These are phyloP conservation scores for Fusarium euwallaceae DNA, from an alignment of 2,329 filamentous ascomycete genomes.

Conservation along the genomic window DNA sequence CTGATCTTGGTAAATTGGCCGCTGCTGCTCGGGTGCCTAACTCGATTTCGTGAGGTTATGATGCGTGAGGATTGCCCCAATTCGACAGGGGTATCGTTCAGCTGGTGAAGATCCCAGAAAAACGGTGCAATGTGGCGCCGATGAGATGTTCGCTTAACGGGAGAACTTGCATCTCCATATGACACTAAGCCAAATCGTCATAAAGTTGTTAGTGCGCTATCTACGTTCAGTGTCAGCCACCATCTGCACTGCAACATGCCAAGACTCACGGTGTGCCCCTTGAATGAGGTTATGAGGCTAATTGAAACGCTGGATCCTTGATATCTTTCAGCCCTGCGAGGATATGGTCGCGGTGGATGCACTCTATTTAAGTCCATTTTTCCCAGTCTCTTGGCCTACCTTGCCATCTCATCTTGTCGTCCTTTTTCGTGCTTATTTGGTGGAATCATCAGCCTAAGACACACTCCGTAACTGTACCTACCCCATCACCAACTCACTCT, in stretches of 20 bases:
- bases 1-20: slow-evolving; percentile 1
- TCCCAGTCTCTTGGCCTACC: background rate
- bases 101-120: slow-evolving; percentile 32
- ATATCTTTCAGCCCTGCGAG: slow-evolving; percentile 2
- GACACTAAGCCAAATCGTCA: accelerated
- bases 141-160: background rate
- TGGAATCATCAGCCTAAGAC: background rate
- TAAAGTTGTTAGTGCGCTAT: slow-evolving; percentile 7
- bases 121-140: background rate
- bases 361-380: background rate
- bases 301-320: background rate
- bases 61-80: background rate
- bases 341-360: background rate
- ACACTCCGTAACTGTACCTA: too few relatives aligned
- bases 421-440: background rate
- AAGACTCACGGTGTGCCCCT: slow-evolving; percentile 19
- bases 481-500: background rate
- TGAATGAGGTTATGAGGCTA: slow-evolving; percentile 18
- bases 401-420: background rate
- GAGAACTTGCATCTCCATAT: background rate
- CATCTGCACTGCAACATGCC: background rate
- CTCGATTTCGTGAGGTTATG: background rate
- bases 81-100: slow-evolving; percentile 24
- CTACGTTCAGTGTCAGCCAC: slow-evolving; percentile 19
- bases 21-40: background rate